Conservation (phyloP, 805 yeast genomes). For the Priceomyces melissophilus region DNA sequence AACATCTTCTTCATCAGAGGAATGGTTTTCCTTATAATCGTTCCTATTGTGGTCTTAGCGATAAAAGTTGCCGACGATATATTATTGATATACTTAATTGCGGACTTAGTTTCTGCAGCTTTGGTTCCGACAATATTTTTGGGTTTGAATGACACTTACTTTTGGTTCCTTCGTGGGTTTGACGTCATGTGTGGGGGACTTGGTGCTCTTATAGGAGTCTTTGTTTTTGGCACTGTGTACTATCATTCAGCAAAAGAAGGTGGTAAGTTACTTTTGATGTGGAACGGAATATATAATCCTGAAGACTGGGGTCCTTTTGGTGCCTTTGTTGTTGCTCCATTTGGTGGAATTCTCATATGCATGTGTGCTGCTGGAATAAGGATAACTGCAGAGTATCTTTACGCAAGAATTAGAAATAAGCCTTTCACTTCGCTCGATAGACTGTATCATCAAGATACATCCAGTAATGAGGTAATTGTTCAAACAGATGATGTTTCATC, state of each 20-base stretch:
- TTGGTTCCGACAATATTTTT: constrained; percentile 80
- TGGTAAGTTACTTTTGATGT: constrained; percentile 66
- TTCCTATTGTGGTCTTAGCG: constrained; percentile 87
- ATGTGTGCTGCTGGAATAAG: constrained; percentile 50
- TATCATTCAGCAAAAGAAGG: constrained; percentile 72
- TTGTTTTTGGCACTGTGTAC: constrained; percentile 80
- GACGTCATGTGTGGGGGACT: constrained; percentile 83
- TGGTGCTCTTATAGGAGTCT: constrained; percentile 77
- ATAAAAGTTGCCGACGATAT: constrained; percentile 77
- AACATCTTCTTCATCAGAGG: constrained; percentile 63
- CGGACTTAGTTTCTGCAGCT: constrained; percentile 84
- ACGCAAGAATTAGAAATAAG: constrained; percentile 31
- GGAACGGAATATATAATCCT: constrained; percentile 73
- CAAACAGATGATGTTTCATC: too few species aligned
- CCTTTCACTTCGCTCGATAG: constrained; percentile 47
- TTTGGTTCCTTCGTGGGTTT: constrained; percentile 71
- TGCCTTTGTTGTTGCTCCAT: constrained; percentile 88
- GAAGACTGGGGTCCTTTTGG: constrained; percentile 94
- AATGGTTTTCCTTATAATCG: constrained; percentile 70
- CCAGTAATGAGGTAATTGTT: neutral
- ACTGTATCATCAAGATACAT: neutral
- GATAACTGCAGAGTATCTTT: constrained; percentile 27
- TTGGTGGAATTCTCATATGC: constrained; percentile 67
- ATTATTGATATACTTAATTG: constrained; percentile 82
- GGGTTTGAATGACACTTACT: constrained; percentile 59